Evolutionary conservation across 2,329 filamentous ascomycete genomes (phyloP).

Genomic region (Pseudocercospora crystallina): DNA sequence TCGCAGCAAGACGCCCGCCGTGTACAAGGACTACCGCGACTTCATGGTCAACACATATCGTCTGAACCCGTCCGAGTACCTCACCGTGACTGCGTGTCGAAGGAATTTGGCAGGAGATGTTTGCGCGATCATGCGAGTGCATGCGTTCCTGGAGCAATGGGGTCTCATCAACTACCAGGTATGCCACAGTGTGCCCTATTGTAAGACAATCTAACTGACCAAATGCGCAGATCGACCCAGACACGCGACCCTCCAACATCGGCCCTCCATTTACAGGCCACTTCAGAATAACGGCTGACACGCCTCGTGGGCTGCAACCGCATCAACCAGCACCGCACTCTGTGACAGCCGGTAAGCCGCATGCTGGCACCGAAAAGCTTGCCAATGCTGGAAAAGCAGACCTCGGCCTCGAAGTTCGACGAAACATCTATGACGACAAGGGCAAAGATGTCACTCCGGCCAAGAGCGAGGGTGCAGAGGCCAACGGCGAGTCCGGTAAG

Average conservation of each 20-base stretch:
- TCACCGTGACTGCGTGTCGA: slow-evolving; percentile 94
- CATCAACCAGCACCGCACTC: slow-evolving; percentile 89
- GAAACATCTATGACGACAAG: slow-evolving; percentile 92
- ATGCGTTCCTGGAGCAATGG: slow-evolving; percentile 98
- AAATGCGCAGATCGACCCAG: slow-evolving; percentile 77
- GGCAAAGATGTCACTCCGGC: slow-evolving; percentile 77
- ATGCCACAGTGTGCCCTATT: not conserved
- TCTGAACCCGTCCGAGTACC: slow-evolving; percentile 90
- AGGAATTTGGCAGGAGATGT: slow-evolving; percentile 95
- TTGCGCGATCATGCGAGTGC: slow-evolving; percentile 98
- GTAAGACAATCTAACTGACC: not conserved
- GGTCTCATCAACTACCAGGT: slow-evolving; percentile 99
- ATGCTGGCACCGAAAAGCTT: slow-evolving; percentile 68
- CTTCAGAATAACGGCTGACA: slow-evolving; percentile 94
- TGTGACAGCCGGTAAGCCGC: slow-evolving; percentile 59
- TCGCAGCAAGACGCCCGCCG: slow-evolving; percentile 92
- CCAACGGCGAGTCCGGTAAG: slow-evolving; percentile 72
- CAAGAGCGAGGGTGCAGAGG: slow-evolving; percentile 39
- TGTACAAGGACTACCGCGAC: slow-evolving; percentile 98
- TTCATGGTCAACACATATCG: slow-evolving; percentile 99
- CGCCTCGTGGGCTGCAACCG: slow-evolving; percentile 87
- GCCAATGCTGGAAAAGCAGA: slow-evolving; percentile 73
- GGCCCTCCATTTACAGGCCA: slow-evolving; percentile 96
- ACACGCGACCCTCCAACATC: slow-evolving; percentile 90
- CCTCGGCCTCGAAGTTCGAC: slow-evolving; percentile 85